Evolutionary conservation across 2,329 filamentous ascomycete species (phyloP).

Genomic region (Calonectria pseudoturangicola): DNA sequence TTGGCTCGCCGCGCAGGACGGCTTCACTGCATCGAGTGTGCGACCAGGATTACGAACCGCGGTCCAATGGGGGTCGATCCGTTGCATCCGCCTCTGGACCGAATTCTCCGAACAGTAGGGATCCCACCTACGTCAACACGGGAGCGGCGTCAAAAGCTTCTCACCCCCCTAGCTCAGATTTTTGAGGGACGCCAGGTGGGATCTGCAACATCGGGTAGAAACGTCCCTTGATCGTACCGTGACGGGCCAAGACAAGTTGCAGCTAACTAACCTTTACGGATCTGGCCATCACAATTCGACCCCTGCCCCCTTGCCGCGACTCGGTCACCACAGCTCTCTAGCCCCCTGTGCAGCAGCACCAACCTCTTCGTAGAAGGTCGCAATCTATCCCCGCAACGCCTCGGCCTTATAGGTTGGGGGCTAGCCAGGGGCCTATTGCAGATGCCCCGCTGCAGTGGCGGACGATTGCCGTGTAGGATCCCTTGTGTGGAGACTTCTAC

Average conservation of each 20-base stretch:
- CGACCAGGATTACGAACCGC: not conserved
- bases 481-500: not conserved
- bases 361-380: conserved; percentile 25
- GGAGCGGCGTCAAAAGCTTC: conserved; percentile 13
- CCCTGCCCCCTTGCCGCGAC: conserved; percentile 5
- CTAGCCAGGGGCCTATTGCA: not conserved
- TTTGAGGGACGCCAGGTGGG: not conserved
- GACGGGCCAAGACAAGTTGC: not conserved
- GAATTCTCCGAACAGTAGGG: conserved; percentile 13
- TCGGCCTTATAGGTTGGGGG: conserved; percentile 5
- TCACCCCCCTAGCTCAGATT: not conserved
- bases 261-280: not conserved
- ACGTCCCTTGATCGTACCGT: not conserved
- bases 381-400: conserved; percentile 6
- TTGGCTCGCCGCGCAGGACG: not conserved
- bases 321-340: not conserved
- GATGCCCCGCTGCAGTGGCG: conserved; percentile 9
- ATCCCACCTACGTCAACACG: not conserved
- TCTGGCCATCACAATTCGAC: conserved; percentile 8
- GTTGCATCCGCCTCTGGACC: not conserved
- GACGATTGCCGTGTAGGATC: conserved; percentile 9
- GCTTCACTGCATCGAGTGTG: not conserved
- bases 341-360: conserved; percentile 6
- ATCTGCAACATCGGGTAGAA: conserved; percentile 15
- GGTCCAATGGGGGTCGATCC: not conserved